phyloP scores from a whole-genome alignment of 106 monocot species.

The Narthecium ossifragum region DNA sequence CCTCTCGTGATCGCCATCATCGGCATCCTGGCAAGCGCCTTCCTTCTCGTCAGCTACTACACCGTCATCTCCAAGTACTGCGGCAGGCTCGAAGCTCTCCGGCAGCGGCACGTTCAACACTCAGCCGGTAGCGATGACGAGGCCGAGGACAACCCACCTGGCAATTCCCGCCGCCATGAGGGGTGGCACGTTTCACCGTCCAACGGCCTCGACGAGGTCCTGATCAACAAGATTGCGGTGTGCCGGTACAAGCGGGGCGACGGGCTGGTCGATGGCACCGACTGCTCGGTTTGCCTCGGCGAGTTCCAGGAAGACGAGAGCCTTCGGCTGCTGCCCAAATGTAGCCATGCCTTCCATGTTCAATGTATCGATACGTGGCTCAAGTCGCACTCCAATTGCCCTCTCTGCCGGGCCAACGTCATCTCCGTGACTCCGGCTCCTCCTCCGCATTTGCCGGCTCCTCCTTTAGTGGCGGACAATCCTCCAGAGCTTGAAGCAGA shows the following conservation, averaged over 20 bases:
- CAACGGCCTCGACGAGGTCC: slow-evolving; percentile 53
- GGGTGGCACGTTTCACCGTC: slow-evolving; percentile 22
- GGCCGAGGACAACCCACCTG: not conserved
- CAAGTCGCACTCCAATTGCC: slow-evolving; percentile 68
- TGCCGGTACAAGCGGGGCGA: slow-evolving; percentile 52
- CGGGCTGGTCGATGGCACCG: slow-evolving; percentile 41
- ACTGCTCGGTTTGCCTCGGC: slow-evolving; percentile 72
- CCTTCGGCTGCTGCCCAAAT: slow-evolving; percentile 66
- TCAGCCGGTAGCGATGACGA: not conserved
- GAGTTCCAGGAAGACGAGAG: slow-evolving; percentile 70
- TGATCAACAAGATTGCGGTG: slow-evolving; percentile 56
- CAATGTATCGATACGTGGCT: slow-evolving; percentile 80
- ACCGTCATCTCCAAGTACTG: slow-evolving; percentile 67
- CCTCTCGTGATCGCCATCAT: slow-evolving; percentile 92
- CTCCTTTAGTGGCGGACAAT: not conserved
- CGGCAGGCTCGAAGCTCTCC: slow-evolving; percentile 25
- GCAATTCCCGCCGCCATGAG: slow-evolving; percentile 13
- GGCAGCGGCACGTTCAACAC: slow-evolving; percentile 1
- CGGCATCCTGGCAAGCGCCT: slow-evolving; percentile 65
- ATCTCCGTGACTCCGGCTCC: not conserved
- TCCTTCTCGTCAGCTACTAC: slow-evolving; percentile 78
- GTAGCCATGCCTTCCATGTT: slow-evolving; percentile 72
- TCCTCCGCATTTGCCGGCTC: not conserved
- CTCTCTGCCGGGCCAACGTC: slow-evolving; percentile 66
- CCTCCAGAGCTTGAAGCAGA: not conserved